A percentile compares a stretch with the other conserved stretches of the same genome.
Conservation (phyloP, 257 asterid species). For the Sherardia arvensis region DNA sequence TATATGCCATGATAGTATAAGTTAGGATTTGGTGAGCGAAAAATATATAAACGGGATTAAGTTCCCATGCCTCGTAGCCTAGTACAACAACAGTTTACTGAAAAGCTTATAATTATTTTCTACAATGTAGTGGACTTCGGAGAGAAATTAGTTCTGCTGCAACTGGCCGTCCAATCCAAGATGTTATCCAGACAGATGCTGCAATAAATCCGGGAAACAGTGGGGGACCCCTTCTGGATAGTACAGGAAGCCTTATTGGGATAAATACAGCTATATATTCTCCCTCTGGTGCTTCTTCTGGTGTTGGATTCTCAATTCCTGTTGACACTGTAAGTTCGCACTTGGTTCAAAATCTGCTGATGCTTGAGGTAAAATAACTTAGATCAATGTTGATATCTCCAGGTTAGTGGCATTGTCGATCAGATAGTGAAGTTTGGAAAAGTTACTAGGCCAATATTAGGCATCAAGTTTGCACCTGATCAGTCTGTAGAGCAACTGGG, state of each 20-base stretch:
- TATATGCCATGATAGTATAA: too few relatives aligned
- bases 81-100: not conserved
- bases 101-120: not conserved
- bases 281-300: constrained; percentile 99
- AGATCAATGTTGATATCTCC: constrained; percentile 3
- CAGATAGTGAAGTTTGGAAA: constrained; percentile 88
- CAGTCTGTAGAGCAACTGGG: constrained; percentile 97
- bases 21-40: too few relatives aligned
- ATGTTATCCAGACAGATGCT: constrained; percentile 99
- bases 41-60: too few relatives aligned
- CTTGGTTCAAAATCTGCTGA: not conserved
- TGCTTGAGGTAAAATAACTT: constrained; percentile 6
- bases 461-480: constrained; percentile 95
- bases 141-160: constrained; percentile 99
- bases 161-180: constrained; percentile 97
- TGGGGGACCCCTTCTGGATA: constrained; percentile 98
- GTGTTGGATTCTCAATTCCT: constrained; percentile 98
- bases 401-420: constrained; percentile 96
- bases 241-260: constrained; percentile 93
- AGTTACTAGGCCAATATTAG: constrained; percentile 91
- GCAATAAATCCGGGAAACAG: constrained; percentile 99
- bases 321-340: constrained; percentile 82
- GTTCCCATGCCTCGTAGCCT: not conserved
- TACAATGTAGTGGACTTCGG: constrained; percentile 63
- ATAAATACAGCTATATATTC: constrained; percentile 98